These are phyloP conservation scores for Aspergillus unguis DNA, from an alignment of 2,329 filamentous ascomycete species.

Conservation along the genomic window DNA sequence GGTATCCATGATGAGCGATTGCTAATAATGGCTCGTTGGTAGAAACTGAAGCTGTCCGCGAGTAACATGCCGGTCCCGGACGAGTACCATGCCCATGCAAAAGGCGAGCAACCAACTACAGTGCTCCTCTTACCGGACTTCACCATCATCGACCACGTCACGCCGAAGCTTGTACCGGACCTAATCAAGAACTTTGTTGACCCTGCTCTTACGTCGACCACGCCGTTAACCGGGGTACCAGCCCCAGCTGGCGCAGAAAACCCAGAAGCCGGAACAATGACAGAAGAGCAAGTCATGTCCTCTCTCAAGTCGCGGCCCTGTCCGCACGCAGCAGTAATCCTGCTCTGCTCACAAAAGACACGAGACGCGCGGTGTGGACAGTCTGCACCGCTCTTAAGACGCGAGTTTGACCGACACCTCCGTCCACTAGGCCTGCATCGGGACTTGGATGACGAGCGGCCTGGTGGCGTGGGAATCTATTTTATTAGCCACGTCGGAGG, in stretches of 20 bases:
- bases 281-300: conserved; percentile 29
- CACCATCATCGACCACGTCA: conserved; percentile 77
- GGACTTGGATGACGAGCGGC: conserved; percentile 81
- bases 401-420: conserved; percentile 85
- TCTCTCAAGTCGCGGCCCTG: conserved; percentile 61
- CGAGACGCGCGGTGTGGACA: conserved; percentile 93
- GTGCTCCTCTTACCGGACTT: conserved; percentile 84
- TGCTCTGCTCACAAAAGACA: conserved; percentile 93
- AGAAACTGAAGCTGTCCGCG: conserved; percentile 87
- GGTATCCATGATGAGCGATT: not conserved
- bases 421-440: conserved; percentile 79
- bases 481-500: conserved; percentile 96
- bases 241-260: conserved; percentile 35
- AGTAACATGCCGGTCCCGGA: conserved; percentile 82
- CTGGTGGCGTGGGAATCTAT: conserved; percentile 90
- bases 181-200: conserved; percentile 71
- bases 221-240: conserved; percentile 48
- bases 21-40: conserved; percentile 8
- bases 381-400: conserved; percentile 81
- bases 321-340: conserved; percentile 80
- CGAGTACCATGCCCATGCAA: conserved; percentile 56
- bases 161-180: conserved; percentile 66
- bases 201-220: conserved; percentile 68
- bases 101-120: conserved; percentile 65
- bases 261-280: conserved; percentile 15